A percentile compares a stretch with the other conserved stretches of the same genome.
Evolutionary conservation across 164 flowering plant genomes (phyloP).

Genomic region (Macadamia tetraphylla): DNA sequence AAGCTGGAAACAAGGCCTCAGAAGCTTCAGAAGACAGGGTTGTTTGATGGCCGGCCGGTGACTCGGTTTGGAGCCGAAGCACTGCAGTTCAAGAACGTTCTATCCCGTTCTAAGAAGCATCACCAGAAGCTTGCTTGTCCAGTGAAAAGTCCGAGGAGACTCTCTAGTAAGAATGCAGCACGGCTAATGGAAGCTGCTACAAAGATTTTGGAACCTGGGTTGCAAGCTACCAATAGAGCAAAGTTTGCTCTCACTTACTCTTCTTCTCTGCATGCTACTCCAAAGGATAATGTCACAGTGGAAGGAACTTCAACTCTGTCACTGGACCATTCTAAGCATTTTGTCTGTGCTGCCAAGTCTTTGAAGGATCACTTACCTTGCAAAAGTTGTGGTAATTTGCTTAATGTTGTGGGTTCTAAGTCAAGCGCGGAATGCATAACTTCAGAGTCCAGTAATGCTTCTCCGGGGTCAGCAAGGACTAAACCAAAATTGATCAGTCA

Average conservation of each 20-base stretch:
- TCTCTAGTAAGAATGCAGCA: slow-evolving; percentile 41
- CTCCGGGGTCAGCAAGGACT: slow-evolving; percentile 25
- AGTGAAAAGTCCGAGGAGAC: slow-evolving; percentile 59
- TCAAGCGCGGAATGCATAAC: slow-evolving; percentile 17
- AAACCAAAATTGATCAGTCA: slow-evolving; percentile 15
- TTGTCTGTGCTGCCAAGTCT: slow-evolving; percentile 14
- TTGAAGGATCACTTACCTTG: slow-evolving; percentile 42
- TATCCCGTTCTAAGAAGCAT: slow-evolving; percentile 58
- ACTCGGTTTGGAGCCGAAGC: slow-evolving; percentile 66
- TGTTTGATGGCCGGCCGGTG: slow-evolving; percentile 44
- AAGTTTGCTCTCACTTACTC: slow-evolving; percentile 57
- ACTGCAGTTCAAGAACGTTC: slow-evolving; percentile 52
- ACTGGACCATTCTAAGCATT: slow-evolving; percentile 14
- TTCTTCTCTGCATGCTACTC: slow-evolving; percentile 16
- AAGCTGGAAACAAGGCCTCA: slow-evolving; percentile 68
- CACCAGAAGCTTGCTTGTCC: slow-evolving; percentile 60
- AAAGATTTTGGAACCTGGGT: slow-evolving; percentile 75
- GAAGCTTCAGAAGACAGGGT: slow-evolving; percentile 77
- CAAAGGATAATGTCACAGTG: slow-evolving; percentile 16
- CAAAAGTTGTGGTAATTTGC: slow-evolving; percentile 47
- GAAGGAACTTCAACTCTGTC: slow-evolving; percentile 17
- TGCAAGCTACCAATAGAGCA: slow-evolving; percentile 58
- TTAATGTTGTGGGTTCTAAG: slow-evolving; percentile 25
- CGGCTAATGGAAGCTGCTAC: slow-evolving; percentile 84
- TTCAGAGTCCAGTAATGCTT: slow-evolving; percentile 20